phyloP scores from a whole-genome alignment of 129 eudicot species.

The Centella asiatica region DNA sequence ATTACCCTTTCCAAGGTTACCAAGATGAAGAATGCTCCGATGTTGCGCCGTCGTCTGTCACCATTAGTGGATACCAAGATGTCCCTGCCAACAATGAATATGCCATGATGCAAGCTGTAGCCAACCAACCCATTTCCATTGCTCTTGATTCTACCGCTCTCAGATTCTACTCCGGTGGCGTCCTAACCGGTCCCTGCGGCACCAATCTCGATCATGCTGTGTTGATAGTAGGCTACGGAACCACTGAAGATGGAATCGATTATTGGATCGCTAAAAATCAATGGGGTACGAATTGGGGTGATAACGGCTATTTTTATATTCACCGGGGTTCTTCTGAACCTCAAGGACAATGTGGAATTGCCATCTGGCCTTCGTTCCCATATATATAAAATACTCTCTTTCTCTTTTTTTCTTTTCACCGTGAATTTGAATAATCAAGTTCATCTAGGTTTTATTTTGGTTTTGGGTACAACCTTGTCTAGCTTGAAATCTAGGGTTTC shows the following conservation, averaged over 20 bases:
- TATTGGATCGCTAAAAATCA: neutral
- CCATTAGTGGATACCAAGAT: neutral
- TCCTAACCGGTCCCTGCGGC: neutral
- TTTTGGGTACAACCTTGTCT: neutral
- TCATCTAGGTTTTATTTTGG: neutral
- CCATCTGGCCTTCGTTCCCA: neutral
- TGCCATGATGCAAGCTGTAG: neutral
- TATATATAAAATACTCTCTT: neutral
- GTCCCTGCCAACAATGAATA: neutral
- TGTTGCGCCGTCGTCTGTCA: neutral
- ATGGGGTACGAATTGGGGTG: conserved; percentile 2
- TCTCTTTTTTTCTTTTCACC: no score
- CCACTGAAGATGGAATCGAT: neutral
- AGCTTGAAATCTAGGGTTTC: no score
- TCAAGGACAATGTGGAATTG: neutral
- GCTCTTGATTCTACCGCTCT: neutral
- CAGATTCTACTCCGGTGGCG: neutral
- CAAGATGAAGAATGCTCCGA: conserved; percentile 2
- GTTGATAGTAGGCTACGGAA: neutral
- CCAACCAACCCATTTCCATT: neutral
- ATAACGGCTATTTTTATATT: neutral
- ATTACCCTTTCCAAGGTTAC: neutral
- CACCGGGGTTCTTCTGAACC: neutral
- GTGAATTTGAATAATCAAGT: no score
- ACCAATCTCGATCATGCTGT: neutral